Base-by-base conservation (phyloP, 192 early-diverging fungal species). In the Coemansia sp. region DNA sequence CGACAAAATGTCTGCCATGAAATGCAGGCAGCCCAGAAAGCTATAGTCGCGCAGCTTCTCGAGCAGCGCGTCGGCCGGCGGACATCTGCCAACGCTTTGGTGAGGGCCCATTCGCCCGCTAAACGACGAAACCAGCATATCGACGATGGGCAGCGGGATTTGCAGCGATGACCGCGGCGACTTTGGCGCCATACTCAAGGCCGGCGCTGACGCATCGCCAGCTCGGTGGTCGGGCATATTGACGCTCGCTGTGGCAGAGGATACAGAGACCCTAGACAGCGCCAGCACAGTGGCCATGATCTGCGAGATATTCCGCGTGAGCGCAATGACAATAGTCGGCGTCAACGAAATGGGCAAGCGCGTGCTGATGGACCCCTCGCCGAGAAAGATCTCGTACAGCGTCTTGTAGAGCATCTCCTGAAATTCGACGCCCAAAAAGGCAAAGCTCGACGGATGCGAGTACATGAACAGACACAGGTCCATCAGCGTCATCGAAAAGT, bases 381-480 rank as follows among this genome's bases (percentile, higher is more conserved):
- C 65, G 3, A 80, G 59, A 9, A 80, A 75, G 17, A 75, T 75
- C 62, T 80, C 78, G 22, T 71, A 80, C 36, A 80, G 65, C n/a
- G 78, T 80, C 72, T 80, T 80, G 73, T 75, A 80, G 39, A 80
- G 66, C 58, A 56, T 71, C 65, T 80, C 78, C 54, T 74, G 78
- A 24, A 75, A 75, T 8, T 80, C 78, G 19, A 54, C 58, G 2
- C 78, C 78, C 32, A 81, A 64, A 38, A 81, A 81, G 35, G 78
- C 73, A 66, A 81, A 81, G 25, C 73, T 63, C 39, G 73, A 62
- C n/a, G 78, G 78, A 36, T 81, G 73, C 69, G 78, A 81, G 63
- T 81, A 81, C 65, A 81, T 72, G 29, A 81, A 81, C 59, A 75
- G 46, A 17, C 78, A 81, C 65, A 81, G 69, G 42, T 81, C 78